Percentiles rank a stretch among this genome's conserved stretches.
phyloP scores from a whole-genome alignment of 495 filamentous ascomycete genomes.

The Podospora pseudoanserina region DNA sequence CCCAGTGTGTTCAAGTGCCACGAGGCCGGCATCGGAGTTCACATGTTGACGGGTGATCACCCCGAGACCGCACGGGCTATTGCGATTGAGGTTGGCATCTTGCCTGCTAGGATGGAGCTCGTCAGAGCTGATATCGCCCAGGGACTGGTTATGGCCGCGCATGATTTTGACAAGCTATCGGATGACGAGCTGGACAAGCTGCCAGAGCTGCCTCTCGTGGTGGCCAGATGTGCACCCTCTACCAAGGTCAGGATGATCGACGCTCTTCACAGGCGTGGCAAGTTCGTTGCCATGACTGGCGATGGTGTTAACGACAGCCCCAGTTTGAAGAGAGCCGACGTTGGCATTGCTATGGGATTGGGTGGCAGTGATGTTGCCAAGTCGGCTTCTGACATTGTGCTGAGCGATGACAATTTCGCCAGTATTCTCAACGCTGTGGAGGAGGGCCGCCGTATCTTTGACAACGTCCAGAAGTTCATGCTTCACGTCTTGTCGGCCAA shows the following conservation, averaged over 20 bases:
- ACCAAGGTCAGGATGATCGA: constrained; percentile 69
- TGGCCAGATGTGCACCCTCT: constrained; percentile 61
- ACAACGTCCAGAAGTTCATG: constrained; percentile 80
- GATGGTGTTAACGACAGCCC: constrained; percentile 87
- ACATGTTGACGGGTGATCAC: constrained; percentile 81
- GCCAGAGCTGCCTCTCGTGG: constrained; percentile 58
- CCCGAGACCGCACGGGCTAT: constrained; percentile 71
- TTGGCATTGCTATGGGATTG: constrained; percentile 82
- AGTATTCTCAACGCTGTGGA: constrained; percentile 70
- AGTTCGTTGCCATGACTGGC: constrained; percentile 60
- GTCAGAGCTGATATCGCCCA: constrained; percentile 50
- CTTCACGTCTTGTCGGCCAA: constrained; percentile 71
- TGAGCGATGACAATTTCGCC: constrained; percentile 85
- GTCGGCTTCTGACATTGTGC: constrained; percentile 76
- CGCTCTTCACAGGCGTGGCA: constrained; percentile 58
- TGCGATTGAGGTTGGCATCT: constrained; percentile 70
- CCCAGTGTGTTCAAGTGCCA: constrained; percentile 62
- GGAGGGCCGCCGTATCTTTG: constrained; percentile 69
- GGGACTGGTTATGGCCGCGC: constrained; percentile 59
- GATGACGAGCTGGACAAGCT: constrained; percentile 56
- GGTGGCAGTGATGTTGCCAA: constrained; percentile 85
- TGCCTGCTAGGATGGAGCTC: constrained; percentile 54
- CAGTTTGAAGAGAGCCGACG: constrained; percentile 69
- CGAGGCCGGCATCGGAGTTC: constrained; percentile 67
- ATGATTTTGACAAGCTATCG: constrained; percentile 56